These are phyloP conservation scores for Phytopythium oedochilum DNA, from an alignment of 352 stramenopile species.

Conservation along the genomic window DNA sequence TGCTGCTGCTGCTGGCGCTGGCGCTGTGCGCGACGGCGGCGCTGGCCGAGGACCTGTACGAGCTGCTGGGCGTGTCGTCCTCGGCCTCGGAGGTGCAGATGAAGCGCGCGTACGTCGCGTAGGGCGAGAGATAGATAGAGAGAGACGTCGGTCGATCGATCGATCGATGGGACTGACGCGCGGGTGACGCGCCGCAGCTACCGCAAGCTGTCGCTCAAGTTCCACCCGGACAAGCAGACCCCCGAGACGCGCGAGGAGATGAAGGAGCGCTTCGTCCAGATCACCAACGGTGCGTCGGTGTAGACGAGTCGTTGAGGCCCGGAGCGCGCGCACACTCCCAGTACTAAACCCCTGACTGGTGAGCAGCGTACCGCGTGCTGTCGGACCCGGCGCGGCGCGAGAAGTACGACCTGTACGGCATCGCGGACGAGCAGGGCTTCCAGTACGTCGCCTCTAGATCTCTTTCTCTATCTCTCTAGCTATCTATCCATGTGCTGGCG, in stretches of 20 bases:
- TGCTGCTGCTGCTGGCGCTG: conserved; percentile 24
- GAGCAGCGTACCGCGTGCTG: conserved; percentile 63
- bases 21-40: conserved; percentile 34
- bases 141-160: background rate
- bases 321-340: no score
- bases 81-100: conserved; percentile 49
- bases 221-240: conserved; percentile 93
- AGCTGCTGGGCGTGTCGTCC: conserved; percentile 56
- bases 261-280: conserved; percentile 74
- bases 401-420: conserved; percentile 79
- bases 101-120: conserved; percentile 56
- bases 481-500: background rate
- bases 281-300: conserved; percentile 49
- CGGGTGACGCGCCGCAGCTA: conserved; percentile 43
- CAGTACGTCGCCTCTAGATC: conserved; percentile 36
- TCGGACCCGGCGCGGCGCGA: conserved; percentile 67
- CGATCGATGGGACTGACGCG: background rate
- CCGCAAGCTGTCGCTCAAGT: conserved; percentile 91
- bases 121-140: background rate
- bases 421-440: conserved; percentile 72
- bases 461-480: no score
- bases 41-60: conserved; percentile 59
- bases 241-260: conserved; percentile 49
- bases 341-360: background rate
- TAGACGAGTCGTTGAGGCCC: no score